A percentile compares a stretch with the other conserved stretches of the same genome.
Conservation (phyloP, 164 flowering plant species). For the Piper longum region DNA sequence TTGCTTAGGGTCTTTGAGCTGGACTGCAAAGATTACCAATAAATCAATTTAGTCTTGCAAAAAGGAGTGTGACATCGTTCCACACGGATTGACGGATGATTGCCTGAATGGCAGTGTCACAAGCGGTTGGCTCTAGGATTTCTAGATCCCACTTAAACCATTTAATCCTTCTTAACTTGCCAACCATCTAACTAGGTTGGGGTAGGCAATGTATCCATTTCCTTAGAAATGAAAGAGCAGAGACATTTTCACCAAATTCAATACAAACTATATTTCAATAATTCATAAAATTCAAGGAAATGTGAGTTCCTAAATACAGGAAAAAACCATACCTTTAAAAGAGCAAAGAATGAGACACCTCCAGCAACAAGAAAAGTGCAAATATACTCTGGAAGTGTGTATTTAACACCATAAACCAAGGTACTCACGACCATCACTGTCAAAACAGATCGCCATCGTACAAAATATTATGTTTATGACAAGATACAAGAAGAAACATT, state of each 20-base stretch:
- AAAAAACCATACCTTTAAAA: slow-evolving; percentile 47
- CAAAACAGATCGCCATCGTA: not conserved
- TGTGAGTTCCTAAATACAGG: not conserved
- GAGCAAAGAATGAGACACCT: slow-evolving; percentile 89
- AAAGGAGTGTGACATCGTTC: not conserved
- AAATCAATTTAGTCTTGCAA: not conserved
- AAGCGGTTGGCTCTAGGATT: too few species aligned
- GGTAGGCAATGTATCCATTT: too few species aligned
- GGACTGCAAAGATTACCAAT: slow-evolving; percentile 37
- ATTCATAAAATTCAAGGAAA: not conserved
- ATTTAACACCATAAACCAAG: slow-evolving; percentile 75
- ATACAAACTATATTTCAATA: not conserved
- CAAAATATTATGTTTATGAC: too few species aligned
- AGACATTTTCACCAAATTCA: too few species aligned
- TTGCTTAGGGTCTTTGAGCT: slow-evolving; percentile 92
- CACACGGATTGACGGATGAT: too few species aligned
- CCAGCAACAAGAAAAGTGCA: slow-evolving; percentile 98
- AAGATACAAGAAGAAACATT: too few species aligned
- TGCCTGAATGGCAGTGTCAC: too few species aligned
- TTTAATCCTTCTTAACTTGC: too few species aligned
- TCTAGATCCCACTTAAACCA: too few species aligned
- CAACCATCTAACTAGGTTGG: too few species aligned
- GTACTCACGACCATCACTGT: slow-evolving; percentile 97
- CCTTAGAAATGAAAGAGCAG: too few species aligned
- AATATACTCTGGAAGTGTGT: slow-evolving; percentile 70